phyloP scores from a whole-genome alignment of 441 rosid genomes.

The Omphalea diandra region DNA sequence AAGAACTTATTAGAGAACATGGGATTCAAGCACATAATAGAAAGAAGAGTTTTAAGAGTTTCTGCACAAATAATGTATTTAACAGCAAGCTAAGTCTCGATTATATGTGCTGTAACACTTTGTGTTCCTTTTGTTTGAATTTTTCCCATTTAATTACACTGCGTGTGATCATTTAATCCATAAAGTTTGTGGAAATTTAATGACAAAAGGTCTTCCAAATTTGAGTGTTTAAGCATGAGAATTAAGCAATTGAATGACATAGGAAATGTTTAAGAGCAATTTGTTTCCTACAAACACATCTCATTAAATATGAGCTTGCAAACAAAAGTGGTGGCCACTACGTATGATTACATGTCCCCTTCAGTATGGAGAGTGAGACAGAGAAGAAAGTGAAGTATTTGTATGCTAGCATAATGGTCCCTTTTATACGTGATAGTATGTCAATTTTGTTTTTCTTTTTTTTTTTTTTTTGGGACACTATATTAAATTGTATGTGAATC shows the following conservation, averaged over 20 bases:
- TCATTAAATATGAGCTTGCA: background rate
- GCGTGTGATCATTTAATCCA: background rate
- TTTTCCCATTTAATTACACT: background rate
- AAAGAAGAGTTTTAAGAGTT: background rate
- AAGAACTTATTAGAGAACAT: too few species aligned
- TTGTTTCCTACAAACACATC: background rate
- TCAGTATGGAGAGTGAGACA: background rate
- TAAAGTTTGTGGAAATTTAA: background rate
- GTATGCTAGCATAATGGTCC: constrained; percentile 9
- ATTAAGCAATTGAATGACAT: background rate
- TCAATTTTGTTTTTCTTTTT: too few species aligned
- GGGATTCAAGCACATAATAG: background rate
- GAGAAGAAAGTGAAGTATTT: background rate
- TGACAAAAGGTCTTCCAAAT: background rate
- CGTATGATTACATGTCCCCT: background rate
- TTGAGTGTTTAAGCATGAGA: background rate
- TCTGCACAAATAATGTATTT: background rate
- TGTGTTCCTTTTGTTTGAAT: background rate
- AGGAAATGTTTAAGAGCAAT: background rate
- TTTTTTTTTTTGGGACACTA: too few species aligned
- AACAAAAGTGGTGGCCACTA: background rate
- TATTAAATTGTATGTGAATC: too few species aligned
- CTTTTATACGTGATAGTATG: background rate
- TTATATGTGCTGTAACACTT: too few species aligned
- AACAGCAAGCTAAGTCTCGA: too few species aligned